Conservation (phyloP, 2,329 filamentous ascomycete species). For the Remersonia thermophila region DNA sequence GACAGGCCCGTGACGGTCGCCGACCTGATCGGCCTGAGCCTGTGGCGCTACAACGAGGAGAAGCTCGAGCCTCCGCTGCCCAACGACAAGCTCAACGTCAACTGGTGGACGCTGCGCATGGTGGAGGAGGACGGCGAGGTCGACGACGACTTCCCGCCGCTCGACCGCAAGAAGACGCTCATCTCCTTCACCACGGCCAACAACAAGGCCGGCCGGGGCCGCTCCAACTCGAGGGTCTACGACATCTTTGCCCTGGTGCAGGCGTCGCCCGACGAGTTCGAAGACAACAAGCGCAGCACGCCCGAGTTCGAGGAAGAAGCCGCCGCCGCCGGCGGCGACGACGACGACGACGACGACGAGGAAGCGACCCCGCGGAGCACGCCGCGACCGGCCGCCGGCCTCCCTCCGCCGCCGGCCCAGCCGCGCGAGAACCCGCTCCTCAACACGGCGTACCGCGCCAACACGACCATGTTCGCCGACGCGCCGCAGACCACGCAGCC, state of each 20-base stretch:
- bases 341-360: slow-evolving; percentile 32
- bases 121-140: slow-evolving; percentile 75
- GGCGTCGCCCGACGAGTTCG: slow-evolving; percentile 55
- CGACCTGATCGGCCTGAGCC: slow-evolving; percentile 67
- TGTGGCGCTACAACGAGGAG: slow-evolving; percentile 70
- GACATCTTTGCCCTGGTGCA: slow-evolving; percentile 73
- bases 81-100: slow-evolving; percentile 58
- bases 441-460: slow-evolving; percentile 46
- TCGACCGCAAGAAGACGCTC: slow-evolving; percentile 63
- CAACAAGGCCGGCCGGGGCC: slow-evolving; percentile 48
- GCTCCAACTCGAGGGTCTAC: slow-evolving; percentile 63
- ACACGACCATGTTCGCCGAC: slow-evolving; percentile 43
- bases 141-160: slow-evolving; percentile 71
- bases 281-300: slow-evolving; percentile 56
- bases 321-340: slow-evolving; percentile 22
- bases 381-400: slow-evolving; percentile 29
- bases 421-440: slow-evolving; percentile 47
- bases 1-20: slow-evolving; percentile 57
- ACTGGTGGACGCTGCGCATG: slow-evolving; percentile 73
- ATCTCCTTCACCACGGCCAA: slow-evolving; percentile 72
- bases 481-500: slow-evolving; percentile 32
- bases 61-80: slow-evolving; percentile 56
- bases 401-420: slow-evolving; percentile 21
- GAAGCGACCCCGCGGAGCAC: slow-evolving; percentile 35
- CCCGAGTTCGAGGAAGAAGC: slow-evolving; percentile 51